Evolutionary conservation across 192 early-diverging fungal species (phyloP).

Genomic region (Glomus cerebriforme): DNA sequence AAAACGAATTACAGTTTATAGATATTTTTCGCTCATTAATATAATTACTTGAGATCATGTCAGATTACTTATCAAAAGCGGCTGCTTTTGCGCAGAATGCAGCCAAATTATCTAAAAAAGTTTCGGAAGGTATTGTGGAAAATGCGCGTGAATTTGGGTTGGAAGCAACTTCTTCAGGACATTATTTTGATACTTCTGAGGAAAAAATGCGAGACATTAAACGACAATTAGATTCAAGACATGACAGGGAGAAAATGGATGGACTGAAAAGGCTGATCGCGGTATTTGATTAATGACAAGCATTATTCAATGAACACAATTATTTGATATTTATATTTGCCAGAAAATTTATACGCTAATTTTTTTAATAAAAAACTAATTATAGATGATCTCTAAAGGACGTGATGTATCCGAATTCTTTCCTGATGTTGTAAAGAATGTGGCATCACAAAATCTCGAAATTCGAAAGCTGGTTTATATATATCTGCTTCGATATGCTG

Average conservation of each 20-base stretch:
- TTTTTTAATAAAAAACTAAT: neutral
- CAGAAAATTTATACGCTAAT: neutral
- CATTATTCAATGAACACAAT: too few species aligned
- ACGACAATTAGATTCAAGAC: slow-evolving; percentile 74
- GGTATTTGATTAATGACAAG: slow-evolving; percentile 42
- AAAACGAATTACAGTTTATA: too few species aligned
- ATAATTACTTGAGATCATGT: neutral
- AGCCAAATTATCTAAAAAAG: slow-evolving; percentile 76
- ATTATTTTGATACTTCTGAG: slow-evolving; percentile 91
- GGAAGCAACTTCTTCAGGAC: slow-evolving; percentile 63
- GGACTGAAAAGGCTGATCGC: slow-evolving; percentile 91
- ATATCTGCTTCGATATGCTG: slow-evolving; percentile 92
- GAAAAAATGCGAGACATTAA: slow-evolving; percentile 78
- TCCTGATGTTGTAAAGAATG: slow-evolving; percentile 96
- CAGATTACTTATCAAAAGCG: slow-evolving; percentile 31
- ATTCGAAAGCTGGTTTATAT: slow-evolving; percentile 96
- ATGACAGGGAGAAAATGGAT: slow-evolving; percentile 91
- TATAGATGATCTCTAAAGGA: slow-evolving; percentile 85
- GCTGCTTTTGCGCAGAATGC: slow-evolving; percentile 52
- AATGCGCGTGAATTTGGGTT: slow-evolving; percentile 86
- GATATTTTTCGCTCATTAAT: too few species aligned
- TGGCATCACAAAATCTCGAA: slow-evolving; percentile 85
- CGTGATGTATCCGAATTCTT: slow-evolving; percentile 89
- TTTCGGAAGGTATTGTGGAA: slow-evolving; percentile 85
- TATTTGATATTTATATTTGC: too few species aligned